Percentiles rank a stretch among this genome's conserved stretches.
These are phyloP conservation scores for Tolypocladium amazonense DNA, from an alignment of 2,329 filamentous ascomycete genomes.

Conservation along the genomic window DNA sequence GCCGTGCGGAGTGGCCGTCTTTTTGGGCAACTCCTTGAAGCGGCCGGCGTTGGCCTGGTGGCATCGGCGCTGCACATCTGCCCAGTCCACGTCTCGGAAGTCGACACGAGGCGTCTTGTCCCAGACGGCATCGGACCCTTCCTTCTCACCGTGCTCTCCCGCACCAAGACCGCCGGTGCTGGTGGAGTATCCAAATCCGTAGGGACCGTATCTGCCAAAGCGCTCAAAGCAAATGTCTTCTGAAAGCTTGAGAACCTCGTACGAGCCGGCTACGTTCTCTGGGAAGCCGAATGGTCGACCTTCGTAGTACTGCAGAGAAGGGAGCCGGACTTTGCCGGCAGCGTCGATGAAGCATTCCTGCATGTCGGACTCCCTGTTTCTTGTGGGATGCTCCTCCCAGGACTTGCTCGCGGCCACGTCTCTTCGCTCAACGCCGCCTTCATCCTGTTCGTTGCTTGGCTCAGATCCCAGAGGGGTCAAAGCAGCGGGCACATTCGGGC, in stretches of 20 bases:
- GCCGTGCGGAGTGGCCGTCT: slow-evolving; percentile 31
- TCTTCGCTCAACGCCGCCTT: slow-evolving; percentile 6
- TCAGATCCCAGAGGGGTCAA: slow-evolving; percentile 4
- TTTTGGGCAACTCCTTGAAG: slow-evolving; percentile 43
- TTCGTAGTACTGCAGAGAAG: slow-evolving; percentile 60
- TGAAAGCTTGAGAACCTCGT: slow-evolving; percentile 65
- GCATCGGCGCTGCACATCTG: slow-evolving; percentile 65
- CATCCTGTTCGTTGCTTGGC: slow-evolving; percentile 6
- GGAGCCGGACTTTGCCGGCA: slow-evolving; percentile 53
- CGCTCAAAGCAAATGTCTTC: slow-evolving; percentile 90
- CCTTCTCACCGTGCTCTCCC: slow-evolving; percentile 74
- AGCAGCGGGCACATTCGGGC: slow-evolving; percentile 41
- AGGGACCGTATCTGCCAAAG: slow-evolving; percentile 78
- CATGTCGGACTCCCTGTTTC: slow-evolving; percentile 37
- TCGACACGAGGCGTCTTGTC: slow-evolving; percentile 60
- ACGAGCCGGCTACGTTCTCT: slow-evolving; percentile 75
- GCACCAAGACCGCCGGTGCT: slow-evolving; percentile 71
- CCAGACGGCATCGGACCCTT: slow-evolving; percentile 76
- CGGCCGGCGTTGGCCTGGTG: slow-evolving; percentile 58
- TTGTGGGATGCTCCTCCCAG: slow-evolving; percentile 23
- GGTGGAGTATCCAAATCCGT: slow-evolving; percentile 77
- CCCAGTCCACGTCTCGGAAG: slow-evolving; percentile 70
- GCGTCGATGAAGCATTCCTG: slow-evolving; percentile 71
- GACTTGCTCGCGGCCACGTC: slow-evolving; percentile 16
- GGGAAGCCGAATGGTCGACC: slow-evolving; percentile 80